phyloP scores from a whole-genome alignment of 495 filamentous ascomycete species.

The Hyphodiscus hymeniophilus region DNA sequence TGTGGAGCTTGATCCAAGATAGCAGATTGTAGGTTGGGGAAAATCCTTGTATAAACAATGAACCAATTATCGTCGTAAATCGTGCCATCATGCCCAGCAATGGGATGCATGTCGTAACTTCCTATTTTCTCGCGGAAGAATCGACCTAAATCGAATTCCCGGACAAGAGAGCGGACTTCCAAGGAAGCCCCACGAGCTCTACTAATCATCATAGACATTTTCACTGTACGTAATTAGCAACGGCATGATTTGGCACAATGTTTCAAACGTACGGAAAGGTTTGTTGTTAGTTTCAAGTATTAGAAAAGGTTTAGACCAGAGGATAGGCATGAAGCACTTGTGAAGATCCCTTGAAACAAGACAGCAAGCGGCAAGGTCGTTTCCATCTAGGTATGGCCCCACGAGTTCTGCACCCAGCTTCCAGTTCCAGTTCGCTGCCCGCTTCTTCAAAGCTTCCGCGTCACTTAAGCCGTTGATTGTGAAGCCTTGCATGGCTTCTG shows the following conservation, averaged over 20 bases:
- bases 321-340: background rate
- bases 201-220: no score
- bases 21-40: slow-evolving; percentile 8
- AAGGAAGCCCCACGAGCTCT: no score
- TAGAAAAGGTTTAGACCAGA: slow-evolving; percentile 17
- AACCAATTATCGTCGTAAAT: background rate
- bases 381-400: slow-evolving; percentile 5
- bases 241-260: no score
- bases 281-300: background rate
- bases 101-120: no score
- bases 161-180: no score
- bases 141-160: no score
- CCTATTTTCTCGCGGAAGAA: no score
- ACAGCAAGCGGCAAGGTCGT: background rate
- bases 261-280: slow-evolving; percentile 8
- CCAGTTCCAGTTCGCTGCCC: background rate
- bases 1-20: no score
- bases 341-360: slow-evolving; percentile 7
- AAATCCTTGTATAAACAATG: background rate
- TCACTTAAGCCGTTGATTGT: no score
- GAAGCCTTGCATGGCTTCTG: background rate
- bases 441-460: background rate
- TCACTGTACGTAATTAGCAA: no score
- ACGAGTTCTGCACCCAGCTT: background rate
- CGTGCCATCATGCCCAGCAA: no score